Percentiles rank a stretch among this genome's conserved stretches.
Evolutionary conservation across 2,329 filamentous ascomycete genomes (phyloP).

Genomic region (Dothiorella sarmentorum): DNA sequence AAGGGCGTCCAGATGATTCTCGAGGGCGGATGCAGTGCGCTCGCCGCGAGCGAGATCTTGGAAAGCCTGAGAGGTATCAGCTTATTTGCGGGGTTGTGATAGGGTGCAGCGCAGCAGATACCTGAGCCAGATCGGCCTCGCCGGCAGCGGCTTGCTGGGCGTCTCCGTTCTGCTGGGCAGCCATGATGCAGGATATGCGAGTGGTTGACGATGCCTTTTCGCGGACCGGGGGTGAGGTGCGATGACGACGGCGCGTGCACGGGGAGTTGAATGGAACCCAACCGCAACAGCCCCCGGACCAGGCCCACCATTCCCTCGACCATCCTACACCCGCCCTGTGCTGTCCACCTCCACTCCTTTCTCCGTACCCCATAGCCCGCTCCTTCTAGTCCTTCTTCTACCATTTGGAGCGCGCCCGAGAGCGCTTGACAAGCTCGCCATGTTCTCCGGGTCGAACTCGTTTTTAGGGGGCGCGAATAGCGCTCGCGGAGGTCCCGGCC

Average conservation of each 20-base stretch:
- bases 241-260: constrained; percentile 6
- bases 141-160: constrained; percentile 23
- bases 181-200: constrained; percentile 25
- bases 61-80: constrained; percentile 40
- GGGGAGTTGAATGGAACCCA: too few species aligned
- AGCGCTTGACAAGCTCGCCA: constrained; percentile 38
- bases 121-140: constrained; percentile 36
- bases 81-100: neutral
- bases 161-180: constrained; percentile 31
- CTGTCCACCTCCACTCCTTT: neutral
- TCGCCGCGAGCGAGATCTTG: constrained; percentile 54
- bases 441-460: constrained; percentile 89
- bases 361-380: constrained; percentile 1
- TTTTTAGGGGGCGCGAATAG: constrained; percentile 77
- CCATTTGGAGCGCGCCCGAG: neutral
- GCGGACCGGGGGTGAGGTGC: neutral
- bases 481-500: constrained; percentile 59
- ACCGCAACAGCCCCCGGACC: too few species aligned
- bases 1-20: constrained; percentile 52
- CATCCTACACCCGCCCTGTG: neutral
- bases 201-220: neutral
- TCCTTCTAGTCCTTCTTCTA: neutral
- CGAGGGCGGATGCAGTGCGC: constrained; percentile 52
- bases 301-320: neutral
- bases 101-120: constrained; percentile 18